Evolutionary conservation across 2,329 filamentous ascomycete species (phyloP).

Genomic region (Catunica adiposa): DNA sequence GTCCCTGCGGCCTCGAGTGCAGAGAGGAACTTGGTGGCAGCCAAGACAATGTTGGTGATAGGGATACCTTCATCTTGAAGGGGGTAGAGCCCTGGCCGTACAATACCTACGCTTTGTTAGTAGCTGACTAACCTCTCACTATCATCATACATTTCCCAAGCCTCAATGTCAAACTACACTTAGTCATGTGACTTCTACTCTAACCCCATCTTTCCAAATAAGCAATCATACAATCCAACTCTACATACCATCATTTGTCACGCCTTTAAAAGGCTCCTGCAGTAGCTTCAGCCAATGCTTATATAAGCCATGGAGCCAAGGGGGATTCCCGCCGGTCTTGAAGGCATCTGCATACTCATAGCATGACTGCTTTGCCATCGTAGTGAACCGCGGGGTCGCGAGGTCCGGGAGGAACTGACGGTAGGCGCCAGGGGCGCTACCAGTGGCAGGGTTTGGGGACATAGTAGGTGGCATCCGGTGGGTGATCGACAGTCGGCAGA

Average conservation of each 20-base stretch:
- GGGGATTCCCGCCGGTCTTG: constrained; percentile 40
- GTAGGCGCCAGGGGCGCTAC: constrained; percentile 10
- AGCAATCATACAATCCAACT: neutral
- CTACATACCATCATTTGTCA: constrained; percentile 47
- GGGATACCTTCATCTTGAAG: constrained; percentile 48
- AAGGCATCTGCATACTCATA: constrained; percentile 46
- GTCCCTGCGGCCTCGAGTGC: constrained; percentile 23
- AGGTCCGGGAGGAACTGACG: constrained; percentile 39
- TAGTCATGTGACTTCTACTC: neutral
- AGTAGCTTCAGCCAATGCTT: constrained; percentile 41
- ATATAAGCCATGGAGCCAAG: constrained; percentile 49
- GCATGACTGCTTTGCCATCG: constrained; percentile 44
- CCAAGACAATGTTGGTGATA: constrained; percentile 37
- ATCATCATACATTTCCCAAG: neutral
- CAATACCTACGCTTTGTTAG: constrained; percentile 24
- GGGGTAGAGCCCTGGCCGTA: constrained; percentile 37
- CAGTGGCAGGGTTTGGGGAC: neutral
- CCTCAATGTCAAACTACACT: neutral
- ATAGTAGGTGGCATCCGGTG: neutral
- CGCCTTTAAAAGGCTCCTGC: constrained; percentile 51
- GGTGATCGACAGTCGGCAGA: neutral
- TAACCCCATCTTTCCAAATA: too few species aligned
- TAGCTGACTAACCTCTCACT: neutral
- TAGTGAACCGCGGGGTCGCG: constrained; percentile 41
- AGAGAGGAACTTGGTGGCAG: constrained; percentile 30